Evolutionary conservation across 352 stramenopile species (phyloP).

Genomic region (Globisporangium abappressorium): DNA sequence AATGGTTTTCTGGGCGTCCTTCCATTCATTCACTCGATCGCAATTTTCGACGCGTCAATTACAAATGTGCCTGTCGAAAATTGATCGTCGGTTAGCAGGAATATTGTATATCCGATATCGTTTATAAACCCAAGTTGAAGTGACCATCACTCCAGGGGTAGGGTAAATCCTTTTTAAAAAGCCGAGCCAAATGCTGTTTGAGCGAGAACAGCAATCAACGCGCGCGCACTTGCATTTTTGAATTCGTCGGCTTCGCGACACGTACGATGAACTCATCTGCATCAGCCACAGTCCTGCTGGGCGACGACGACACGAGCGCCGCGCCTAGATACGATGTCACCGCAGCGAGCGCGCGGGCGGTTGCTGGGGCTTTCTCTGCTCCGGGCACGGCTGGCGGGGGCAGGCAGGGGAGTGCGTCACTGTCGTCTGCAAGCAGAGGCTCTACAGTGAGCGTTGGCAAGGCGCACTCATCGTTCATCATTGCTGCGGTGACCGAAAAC

Average conservation of each 20-base stretch:
- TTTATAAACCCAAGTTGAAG: background rate
- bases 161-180: no score
- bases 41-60: background rate
- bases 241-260: background rate
- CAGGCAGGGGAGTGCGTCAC: background rate
- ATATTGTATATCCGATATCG: background rate
- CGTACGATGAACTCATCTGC: background rate
- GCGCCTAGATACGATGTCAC: constrained; percentile 16
- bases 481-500: constrained; percentile 19
- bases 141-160: background rate
- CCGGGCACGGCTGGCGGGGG: background rate
- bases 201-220: no score
- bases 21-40: background rate
- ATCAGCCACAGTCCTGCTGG: constrained; percentile 3
- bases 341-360: constrained; percentile 2
- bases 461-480: constrained; percentile 16
- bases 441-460: background rate
- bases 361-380: background rate
- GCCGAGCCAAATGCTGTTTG: no score
- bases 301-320: constrained; percentile 1
- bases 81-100: background rate
- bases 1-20: no score
- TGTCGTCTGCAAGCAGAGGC: constrained; percentile 9
- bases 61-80: background rate
- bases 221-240: background rate